These are phyloP conservation scores for Moesziomyces antarcticus DNA, from an alignment of 1,284 basidiomycete genomes.

Conservation along the genomic window DNA sequence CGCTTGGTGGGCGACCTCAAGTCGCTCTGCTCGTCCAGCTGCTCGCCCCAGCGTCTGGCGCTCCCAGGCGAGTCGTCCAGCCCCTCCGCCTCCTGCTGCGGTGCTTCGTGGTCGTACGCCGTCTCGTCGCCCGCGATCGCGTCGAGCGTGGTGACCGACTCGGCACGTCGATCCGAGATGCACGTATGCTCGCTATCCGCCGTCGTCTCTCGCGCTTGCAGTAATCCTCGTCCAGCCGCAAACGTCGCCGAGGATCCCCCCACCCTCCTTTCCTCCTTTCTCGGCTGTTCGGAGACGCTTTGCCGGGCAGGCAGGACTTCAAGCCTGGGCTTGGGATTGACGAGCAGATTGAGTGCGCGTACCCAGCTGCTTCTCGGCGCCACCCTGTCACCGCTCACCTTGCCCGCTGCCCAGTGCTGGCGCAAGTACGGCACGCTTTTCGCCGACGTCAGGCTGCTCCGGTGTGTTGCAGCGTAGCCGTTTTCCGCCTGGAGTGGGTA, in stretches of 20 bases:
- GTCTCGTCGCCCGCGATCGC: too few relatives aligned
- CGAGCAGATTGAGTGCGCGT: slow-evolving; percentile 27
- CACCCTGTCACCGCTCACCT: slow-evolving; percentile 33
- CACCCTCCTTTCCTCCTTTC: background rate
- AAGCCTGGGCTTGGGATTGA: slow-evolving; percentile 39
- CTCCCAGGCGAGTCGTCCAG: slow-evolving; percentile 36
- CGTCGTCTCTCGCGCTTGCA: background rate
- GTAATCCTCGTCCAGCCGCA: slow-evolving; percentile 1
- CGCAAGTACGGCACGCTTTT: slow-evolving; percentile 31
- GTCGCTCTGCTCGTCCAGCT: slow-evolving; percentile 3
- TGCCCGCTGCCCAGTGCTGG: slow-evolving; percentile 40
- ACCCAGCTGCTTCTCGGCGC: slow-evolving; percentile 31
- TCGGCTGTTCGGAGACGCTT: background rate
- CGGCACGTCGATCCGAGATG: background rate
- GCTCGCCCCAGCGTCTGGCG: slow-evolving; percentile 2
- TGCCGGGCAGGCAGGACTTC: slow-evolving; percentile 28
- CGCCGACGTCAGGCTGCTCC: slow-evolving; percentile 12
- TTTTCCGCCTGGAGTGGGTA: slow-evolving; percentile 26
- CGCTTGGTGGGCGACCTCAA: slow-evolving; percentile 31
- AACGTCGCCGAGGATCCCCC: slow-evolving; percentile 1
- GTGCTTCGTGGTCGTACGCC: background rate
- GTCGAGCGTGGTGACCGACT: background rate
- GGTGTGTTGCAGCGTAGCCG: slow-evolving; percentile 15
- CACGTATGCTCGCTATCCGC: slow-evolving; percentile 19
- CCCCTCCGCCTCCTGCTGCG: background rate